These are phyloP conservation scores for Auriscalpium vulgare DNA, from an alignment of 768 basidiomycete species.

Conservation along the genomic window DNA sequence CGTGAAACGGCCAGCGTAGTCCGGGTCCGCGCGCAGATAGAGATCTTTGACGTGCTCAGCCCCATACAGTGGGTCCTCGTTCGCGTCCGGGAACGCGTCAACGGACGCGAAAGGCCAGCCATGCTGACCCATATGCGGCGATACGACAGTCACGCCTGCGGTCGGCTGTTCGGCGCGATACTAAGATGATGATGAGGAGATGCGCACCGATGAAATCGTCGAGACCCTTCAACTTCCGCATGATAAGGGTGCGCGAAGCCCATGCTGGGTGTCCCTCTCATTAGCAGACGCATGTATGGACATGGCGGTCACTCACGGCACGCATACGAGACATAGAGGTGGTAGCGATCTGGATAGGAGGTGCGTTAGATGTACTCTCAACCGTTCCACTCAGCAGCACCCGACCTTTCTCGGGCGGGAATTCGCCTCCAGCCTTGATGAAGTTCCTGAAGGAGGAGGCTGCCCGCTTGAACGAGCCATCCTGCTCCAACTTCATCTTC, in stretches of 20 bases:
- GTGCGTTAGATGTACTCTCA: no score
- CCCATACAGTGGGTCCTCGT: conserved; percentile 66
- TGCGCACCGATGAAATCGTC: conserved; percentile 72
- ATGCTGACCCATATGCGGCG: conserved; percentile 72
- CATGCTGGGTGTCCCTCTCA: conserved; percentile 46
- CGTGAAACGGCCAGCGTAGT: conserved; percentile 75
- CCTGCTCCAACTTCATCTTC: conserved; percentile 42
- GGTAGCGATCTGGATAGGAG: conserved; percentile 65
- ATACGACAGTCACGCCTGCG: conserved; percentile 71
- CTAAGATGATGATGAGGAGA: neutral
- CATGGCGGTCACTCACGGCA: conserved; percentile 53
- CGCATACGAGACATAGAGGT: conserved; percentile 81
- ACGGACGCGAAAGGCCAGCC: conserved; percentile 85
- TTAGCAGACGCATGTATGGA: conserved; percentile 1
- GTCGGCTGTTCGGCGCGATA: no score
- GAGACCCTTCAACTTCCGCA: conserved; percentile 86
- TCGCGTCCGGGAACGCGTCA: conserved; percentile 63
- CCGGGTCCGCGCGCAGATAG: conserved; percentile 67
- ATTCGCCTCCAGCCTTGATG: conserved; percentile 51
- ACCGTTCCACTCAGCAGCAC: no score
- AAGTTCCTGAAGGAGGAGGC: conserved; percentile 45
- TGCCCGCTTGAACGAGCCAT: conserved; percentile 62
- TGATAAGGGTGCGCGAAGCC: conserved; percentile 88
- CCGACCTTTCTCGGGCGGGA: conserved; percentile 68
- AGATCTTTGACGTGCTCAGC: conserved; percentile 74